Percentiles rank a stretch among this genome's conserved stretches.
phyloP scores from a whole-genome alignment of 306 rosid species.

The Trifolium dubium region DNA sequence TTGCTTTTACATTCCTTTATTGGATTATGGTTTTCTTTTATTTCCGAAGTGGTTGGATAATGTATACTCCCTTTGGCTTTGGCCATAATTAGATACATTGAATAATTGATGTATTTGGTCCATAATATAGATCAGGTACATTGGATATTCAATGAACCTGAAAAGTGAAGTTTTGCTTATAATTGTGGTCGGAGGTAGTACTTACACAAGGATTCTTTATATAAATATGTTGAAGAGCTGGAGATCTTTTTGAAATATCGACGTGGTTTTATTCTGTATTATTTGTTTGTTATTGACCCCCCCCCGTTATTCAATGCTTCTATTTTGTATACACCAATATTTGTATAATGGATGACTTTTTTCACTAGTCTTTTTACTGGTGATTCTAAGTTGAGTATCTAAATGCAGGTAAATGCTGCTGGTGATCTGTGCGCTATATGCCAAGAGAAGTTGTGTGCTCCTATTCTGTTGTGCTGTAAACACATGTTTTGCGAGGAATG shows the following conservation, averaged over 20 bases:
- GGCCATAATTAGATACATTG: too few relatives aligned
- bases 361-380: background rate
- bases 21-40: background rate
- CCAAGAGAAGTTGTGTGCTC: constrained; percentile 92
- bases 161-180: too few relatives aligned
- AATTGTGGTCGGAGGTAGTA: too few relatives aligned
- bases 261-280: background rate
- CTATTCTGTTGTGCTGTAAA: constrained; percentile 79
- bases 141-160: too few relatives aligned
- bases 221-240: constrained; percentile 1
- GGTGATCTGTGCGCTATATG: constrained; percentile 96
- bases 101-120: too few relatives aligned
- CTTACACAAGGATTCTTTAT: background rate
- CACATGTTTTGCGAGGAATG: constrained; percentile 97
- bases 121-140: too few relatives aligned
- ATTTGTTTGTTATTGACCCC: constrained; percentile 21
- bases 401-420: constrained; percentile 74
- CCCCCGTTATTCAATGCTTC: background rate
- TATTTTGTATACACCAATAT: background rate
- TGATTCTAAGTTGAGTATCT: constrained; percentile 37
- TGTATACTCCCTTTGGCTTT: background rate
- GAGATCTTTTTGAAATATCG: constrained; percentile 15
- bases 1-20: constrained; percentile 13
- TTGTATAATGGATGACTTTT: background rate
- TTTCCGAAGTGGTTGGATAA: constrained; percentile 9